Evolutionary conservation across 2,329 filamentous ascomycete genomes (phyloP), one percentile per base, ranked within the genome.

Genomic region (Nannizziopsis arthrosporioides): DNA sequence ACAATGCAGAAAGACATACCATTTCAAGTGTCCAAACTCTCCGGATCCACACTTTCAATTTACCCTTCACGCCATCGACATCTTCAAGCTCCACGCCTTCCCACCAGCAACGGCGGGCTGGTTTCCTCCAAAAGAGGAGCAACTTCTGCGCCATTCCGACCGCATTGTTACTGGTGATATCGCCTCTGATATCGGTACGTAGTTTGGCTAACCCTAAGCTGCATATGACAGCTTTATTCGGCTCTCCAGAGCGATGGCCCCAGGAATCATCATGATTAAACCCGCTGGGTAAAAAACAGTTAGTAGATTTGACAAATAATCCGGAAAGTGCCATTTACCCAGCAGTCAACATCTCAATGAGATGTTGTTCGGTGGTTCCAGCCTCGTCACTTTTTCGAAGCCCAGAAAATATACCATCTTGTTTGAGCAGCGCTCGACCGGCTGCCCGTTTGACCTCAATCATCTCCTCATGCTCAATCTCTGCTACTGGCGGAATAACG

Each of bases 141-240:
- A 98, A 77, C 70, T 98, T 98, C 67, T 98, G 92, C 10, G 92
- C 92, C 92, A 98, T 98, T 45, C 90, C 90, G 14, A 96, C 87
- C 0, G 87, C 84, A 63, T 78, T 81, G 59, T 72, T 79, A 59
- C 82, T 88, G 56, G 76, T 81, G 44, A 85, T 73, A 57, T 89
- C 86, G 47, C 87, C 77, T 53, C 73, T 81, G 59, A 94, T 88
- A 59, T 96, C 92, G 51, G 88, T 96, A 47, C 92, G 84, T 57
- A 98, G 77, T 56, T 92, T 82, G 32, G 92, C 92, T 49, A 98
- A 78, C 9, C 90, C 92, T 54, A 98, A 78, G 67, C 87, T 94
- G 75, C 92, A 98, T 58, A 98, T 92, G 51, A 98, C 92, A 15
- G 92, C 92, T 72, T 98, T 98, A 72, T 93, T 94, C 10, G 92